Base-by-base conservation (phyloP, 352 stramenopile genomes). In the Pythium rhizo-oryzae region DNA sequence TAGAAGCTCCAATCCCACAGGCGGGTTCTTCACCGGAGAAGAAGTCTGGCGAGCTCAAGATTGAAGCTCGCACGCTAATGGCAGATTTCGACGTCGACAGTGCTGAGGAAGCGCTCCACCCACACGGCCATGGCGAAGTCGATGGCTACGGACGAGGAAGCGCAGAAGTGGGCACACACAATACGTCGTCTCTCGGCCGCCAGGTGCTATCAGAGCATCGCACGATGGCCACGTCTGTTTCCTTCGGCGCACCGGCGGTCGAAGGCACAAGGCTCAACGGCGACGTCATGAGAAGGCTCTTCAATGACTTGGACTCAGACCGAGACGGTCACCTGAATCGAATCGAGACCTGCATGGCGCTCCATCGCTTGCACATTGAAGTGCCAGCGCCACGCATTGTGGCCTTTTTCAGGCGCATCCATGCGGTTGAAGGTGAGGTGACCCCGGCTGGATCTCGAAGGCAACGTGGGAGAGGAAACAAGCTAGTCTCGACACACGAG, bases 201-300 rank as follows among this genome's bases (percentile, higher is more conserved):
- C 84, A 94, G 61, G 77, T 93, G 8, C 66, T 91, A 16, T 93
- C 86, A 2, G 83, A 92, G 41, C 85, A 79, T 37, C 84, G 84
- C n/a, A 89, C 81, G 1, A 85, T 90, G 71, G 74, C 86, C 0
- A 87, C 82, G 0, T 64, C 78, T 8, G 69, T 82, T 11, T 81
- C 84, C n/a, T 93, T 90, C 73, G 83, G 78, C 18, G 76, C 77
- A 0, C 75, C 62, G 0, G 57, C 69, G 0, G 57, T 75, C 30
- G 24, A 57, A 13, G 65, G 59, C 18, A 25, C 57, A 2, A 55
- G 65, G 18, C 69, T 90, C 6, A 87, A 89, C 23, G 63, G 65
- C 4, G 79, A 90, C 50, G 74, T 93, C 11, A 63, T 95, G 46
- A 82, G 87, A 1, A 78, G 85, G 3, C 82, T 95, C n/a, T 95